Percentiles rank a stretch among this genome's conserved stretches.
These are phyloP conservation scores for Conticribra guillardii DNA, from an alignment of 108 stramenopile species.

Conservation along the genomic window DNA sequence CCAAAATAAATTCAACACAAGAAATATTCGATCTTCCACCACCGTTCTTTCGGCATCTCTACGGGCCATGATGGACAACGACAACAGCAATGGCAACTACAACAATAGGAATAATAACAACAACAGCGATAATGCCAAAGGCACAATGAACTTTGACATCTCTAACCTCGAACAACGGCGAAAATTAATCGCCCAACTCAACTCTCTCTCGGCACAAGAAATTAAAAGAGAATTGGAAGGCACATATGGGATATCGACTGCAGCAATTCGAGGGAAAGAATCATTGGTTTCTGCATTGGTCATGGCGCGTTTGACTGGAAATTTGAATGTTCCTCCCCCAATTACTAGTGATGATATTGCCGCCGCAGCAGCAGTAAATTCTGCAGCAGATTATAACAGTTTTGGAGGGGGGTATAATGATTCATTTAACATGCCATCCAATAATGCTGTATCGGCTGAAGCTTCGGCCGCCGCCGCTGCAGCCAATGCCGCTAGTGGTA, in stretches of 20 bases:
- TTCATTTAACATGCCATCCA: neutral
- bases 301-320: constrained; percentile 25
- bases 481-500: no score
- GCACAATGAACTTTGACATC: neutral
- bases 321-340: constrained; percentile 4
- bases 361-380: no score
- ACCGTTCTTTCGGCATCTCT: neutral
- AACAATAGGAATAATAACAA: neutral
- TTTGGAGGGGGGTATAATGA: constrained; percentile 18
- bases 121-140: neutral
- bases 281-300: constrained; percentile 28
- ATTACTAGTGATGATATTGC: no score
- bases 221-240: constrained; percentile 41
- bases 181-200: constrained; percentile 30
- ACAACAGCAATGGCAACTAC: neutral
- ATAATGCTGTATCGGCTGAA: neutral
- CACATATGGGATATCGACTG: constrained; percentile 32
- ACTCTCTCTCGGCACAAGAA: constrained; percentile 30
- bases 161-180: constrained; percentile 12
- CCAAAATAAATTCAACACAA: no score
- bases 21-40: no score
- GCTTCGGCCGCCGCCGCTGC: no score
- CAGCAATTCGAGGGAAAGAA: constrained; percentile 25
- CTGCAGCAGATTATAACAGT: no score
- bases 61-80: neutral